Percentiles rank a stretch among this genome's conserved stretches.
These are phyloP conservation scores for Spergularia marina DNA, from an alignment of 148 eudicot genomes.

Conservation along the genomic window DNA sequence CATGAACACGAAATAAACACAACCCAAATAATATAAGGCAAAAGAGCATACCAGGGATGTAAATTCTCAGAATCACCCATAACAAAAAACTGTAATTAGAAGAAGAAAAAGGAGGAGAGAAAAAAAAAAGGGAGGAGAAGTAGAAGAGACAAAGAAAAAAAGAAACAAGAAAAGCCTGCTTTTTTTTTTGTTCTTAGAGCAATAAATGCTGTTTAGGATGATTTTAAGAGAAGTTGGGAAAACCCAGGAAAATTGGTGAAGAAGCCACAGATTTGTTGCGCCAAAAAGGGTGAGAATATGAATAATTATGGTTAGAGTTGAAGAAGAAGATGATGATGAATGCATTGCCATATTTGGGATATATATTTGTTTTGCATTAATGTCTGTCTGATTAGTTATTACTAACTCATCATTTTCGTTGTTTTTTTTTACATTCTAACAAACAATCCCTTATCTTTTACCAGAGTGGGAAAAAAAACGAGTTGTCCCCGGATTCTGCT, in stretches of 20 bases:
- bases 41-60: slow-evolving; percentile 16
- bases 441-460: background rate
- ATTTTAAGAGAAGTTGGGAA: slow-evolving; percentile 2
- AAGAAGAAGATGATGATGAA: slow-evolving; percentile 15
- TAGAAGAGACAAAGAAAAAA: slow-evolving; percentile 3
- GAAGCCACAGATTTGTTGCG: slow-evolving; percentile 14
- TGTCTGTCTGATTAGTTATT: background rate
- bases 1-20: background rate
- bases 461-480: no score
- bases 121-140: background rate
- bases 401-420: background rate
- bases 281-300: slow-evolving; percentile 15
- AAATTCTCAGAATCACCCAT: slow-evolving; percentile 22
- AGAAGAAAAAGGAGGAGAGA: background rate
- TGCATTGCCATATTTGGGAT: slow-evolving; percentile 28
- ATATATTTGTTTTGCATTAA: slow-evolving; percentile 4
- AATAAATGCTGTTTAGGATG: slow-evolving; percentile 2
- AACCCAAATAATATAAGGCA: background rate
- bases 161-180: background rate
- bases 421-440: background rate
- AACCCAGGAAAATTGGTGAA: slow-evolving; percentile 8
- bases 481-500: no score
- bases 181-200: background rate
- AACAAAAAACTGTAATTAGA: background rate
- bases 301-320: slow-evolving; percentile 1